Evolutionary conservation across 371 early-diverging fungal species (phyloP), one percentile per base, ranked within the genome.

Genomic region (Zopfochytrium polystomum): DNA sequence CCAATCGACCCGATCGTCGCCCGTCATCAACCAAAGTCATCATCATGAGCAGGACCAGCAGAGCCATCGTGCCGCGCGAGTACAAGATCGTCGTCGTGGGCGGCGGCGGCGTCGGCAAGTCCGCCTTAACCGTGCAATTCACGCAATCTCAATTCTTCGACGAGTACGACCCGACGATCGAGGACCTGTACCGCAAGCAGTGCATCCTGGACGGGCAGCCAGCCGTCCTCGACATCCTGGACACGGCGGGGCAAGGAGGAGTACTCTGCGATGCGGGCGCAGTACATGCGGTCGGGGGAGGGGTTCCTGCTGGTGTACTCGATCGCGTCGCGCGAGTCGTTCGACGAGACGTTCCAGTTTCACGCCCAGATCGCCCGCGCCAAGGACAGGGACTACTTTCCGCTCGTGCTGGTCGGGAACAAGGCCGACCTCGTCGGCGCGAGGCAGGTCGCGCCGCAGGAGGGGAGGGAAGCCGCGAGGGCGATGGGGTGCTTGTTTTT

Each of bases 181-280:
- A 92, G 77, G 92, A 92, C 77, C 9, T 25, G 49, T 93, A 95
- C 75, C 85, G 91, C 66, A 92, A 92, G 66, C 88, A 91, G 70
- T 89, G 90, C 67, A 81, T 86, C n/a, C 86, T 95, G 53, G 92
- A 95, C 62, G 85, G 84, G 25, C 87, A 90, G 62, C 82, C 82
- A 1, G 91, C 91, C 15, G 63, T 90, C 53, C 77, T 95, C 22
- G 93, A 95, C 62, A 85, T 95, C 15, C 84, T 93, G 45, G 95
- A 95, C 78, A 92, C 95, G 11, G 93, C 93, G 1, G 93, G 95
- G 23, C 92, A 92, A 70, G n/a, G 92, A 92, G 66, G 93, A 93
- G 72, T 91, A 92, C 76, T 85, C 84, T 47, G 87, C 88, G 2
- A 83, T 88, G 84, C 80, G 84, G 44, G 87, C 86, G 58, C 82